Conservation (phyloP, 2,329 filamentous ascomycete species). For the Penicillium crustosum region DNA sequence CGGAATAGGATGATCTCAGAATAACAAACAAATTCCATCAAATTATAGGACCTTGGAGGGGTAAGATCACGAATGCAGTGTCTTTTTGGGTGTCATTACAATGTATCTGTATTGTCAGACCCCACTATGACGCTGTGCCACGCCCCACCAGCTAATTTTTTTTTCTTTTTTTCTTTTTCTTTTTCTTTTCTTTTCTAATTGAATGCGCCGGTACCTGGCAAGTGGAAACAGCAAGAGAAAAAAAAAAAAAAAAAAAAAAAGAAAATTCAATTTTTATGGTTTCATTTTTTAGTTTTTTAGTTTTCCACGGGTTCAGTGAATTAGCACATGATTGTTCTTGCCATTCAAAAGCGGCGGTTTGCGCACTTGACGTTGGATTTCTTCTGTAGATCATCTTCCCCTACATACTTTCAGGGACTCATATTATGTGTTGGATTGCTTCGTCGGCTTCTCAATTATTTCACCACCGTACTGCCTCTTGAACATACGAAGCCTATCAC, state of each 20-base stretch:
- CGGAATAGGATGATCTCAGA: not conserved
- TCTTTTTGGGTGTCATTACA: conserved; percentile 13
- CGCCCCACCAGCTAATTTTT: conserved; percentile 10
- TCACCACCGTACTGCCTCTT: conserved; percentile 30
- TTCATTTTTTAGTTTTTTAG: conserved; percentile 8
- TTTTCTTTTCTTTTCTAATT: conserved; percentile 2
- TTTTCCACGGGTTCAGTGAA: conserved; percentile 26
- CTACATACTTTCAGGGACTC: conserved; percentile 9
- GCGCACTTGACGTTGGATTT: conserved; percentile 12
- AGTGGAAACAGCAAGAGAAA: not conserved
- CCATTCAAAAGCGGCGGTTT: conserved; percentile 24
- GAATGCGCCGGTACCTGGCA: conserved; percentile 9
- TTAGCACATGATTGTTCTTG: conserved; percentile 24
- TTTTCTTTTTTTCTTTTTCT: not conserved
- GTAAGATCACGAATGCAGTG: conserved; percentile 1
- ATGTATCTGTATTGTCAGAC: conserved; percentile 21
- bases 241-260: not conserved
- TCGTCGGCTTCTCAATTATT: conserved; percentile 19
- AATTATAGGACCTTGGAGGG: conserved; percentile 5
- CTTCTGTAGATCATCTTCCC: conserved; percentile 14
- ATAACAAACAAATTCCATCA: conserved; percentile 1
- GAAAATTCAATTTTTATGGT: conserved; percentile 3
- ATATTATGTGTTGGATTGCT: conserved; percentile 18
- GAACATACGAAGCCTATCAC: conserved; percentile 5
- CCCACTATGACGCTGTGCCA: conserved; percentile 30